Evolutionary conservation across 139 green algal genomes (phyloP), one percentile per base, ranked within the genome.

Genomic region (Axilococcus clingmanii): DNA sequence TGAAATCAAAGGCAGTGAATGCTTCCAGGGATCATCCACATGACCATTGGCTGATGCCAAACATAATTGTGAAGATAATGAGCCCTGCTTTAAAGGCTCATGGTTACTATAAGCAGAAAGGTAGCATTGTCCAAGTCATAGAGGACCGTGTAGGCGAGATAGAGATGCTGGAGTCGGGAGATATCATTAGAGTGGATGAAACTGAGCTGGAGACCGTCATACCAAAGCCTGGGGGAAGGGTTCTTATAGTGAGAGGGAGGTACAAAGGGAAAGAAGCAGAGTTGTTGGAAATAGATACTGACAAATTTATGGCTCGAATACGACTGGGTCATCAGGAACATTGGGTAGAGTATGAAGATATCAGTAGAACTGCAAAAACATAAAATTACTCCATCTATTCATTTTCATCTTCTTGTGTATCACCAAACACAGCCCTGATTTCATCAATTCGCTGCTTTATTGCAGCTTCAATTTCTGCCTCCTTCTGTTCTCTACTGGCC

Each of bases 81-180:
- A 78, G 68, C 38, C 75, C 82, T 34, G 77, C 73, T 33, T 71
- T 94, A 46, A 75, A 77, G 47, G 68, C 81, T 34, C 38, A 81
- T 24, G 85, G 77, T 14, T 93, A 89, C 54, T 97, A 97, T 75
- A 97, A 95, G 52, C 47, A 84, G 41, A 97, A 97, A 68, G 89
- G 84, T 7, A 70, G 81, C 22, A 76, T 96, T 23, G 42, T 75
- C 28, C 52, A 59, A 6, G 67, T 95, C 22, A 16, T 85, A 1
- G 55, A 86, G 37, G 66, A 64, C 20, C 94, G 85, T 61, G 55
- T 94, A 24, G 89, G 54, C 0, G 72, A 95, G 65, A 55, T 96
- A 3, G 34, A 55, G 19, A 93, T 95, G 82, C 49, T 84, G 9
- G 69, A 70, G 22, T 70, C 56, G 22, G 80, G 78, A 4, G 79